Evolutionary conservation across 1,284 basidiomycete genomes (phyloP).

Genomic region (Sporisorium scitamineum): DNA sequence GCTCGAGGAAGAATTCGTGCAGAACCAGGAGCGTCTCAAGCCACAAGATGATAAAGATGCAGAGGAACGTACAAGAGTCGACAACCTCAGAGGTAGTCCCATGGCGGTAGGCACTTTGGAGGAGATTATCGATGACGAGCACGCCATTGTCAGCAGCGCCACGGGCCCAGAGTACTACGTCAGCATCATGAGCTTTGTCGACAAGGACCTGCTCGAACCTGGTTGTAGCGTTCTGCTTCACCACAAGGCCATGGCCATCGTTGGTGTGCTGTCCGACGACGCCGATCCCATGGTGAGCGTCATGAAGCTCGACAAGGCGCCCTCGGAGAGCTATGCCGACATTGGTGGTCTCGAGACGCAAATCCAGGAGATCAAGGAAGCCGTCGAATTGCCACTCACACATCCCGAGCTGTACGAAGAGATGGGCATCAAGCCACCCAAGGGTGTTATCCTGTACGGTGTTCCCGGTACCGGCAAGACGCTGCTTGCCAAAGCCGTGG

Average conservation of each 20-base stretch:
- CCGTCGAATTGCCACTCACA: conserved; percentile 95
- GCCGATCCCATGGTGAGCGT: conserved; percentile 97
- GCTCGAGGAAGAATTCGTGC: conserved; percentile 96
- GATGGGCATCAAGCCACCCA: conserved; percentile 99
- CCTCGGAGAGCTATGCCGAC: conserved; percentile 98
- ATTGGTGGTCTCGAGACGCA: conserved; percentile 96
- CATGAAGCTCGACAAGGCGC: conserved; percentile 96
- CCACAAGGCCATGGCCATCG: conserved; percentile 94
- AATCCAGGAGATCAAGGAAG: conserved; percentile 99
- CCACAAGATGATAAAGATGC: conserved; percentile 91
- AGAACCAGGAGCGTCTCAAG: conserved; percentile 82
- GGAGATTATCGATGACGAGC: conserved; percentile 99
- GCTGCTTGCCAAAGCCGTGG: conserved; percentile 95
- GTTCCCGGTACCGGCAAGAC: conserved; percentile 99
- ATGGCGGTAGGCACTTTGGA: conserved; percentile 98
- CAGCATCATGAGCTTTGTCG: conserved; percentile 97
- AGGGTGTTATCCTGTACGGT: conserved; percentile 98
- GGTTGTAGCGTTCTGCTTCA: conserved; percentile 95
- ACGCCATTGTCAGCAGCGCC: conserved; percentile 95
- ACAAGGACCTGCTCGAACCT: conserved; percentile 97
- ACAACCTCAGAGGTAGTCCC: conserved; percentile 92
- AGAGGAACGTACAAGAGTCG: conserved; percentile 92
- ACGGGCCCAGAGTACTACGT: conserved; percentile 98
- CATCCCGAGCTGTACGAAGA: conserved; percentile 99
- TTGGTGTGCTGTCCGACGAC: conserved; percentile 96